Percentiles rank a stretch among this genome's conserved stretches.
Evolutionary conservation across 345 rosid species (phyloP).

Genomic region (Bretschneidera sinensis): DNA sequence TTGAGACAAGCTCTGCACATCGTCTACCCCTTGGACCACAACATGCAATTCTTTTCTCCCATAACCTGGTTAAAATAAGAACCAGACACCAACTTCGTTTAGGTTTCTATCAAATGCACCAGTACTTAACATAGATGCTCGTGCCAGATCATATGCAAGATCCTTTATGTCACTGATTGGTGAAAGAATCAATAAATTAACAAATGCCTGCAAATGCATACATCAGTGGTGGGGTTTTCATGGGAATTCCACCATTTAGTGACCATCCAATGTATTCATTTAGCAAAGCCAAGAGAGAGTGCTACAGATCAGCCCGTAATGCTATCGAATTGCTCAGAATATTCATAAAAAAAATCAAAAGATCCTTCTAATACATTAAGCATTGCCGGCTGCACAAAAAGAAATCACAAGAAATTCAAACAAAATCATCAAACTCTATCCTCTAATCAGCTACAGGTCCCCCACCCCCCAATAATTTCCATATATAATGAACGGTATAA

Average conservation of each 20-base stretch:
- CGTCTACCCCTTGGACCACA: slow-evolving; percentile 36
- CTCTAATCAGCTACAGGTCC: too few relatives aligned
- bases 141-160: slow-evolving; percentile 60
- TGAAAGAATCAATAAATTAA: slow-evolving; percentile 59
- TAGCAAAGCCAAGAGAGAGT: slow-evolving; percentile 60
- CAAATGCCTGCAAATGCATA: slow-evolving; percentile 59
- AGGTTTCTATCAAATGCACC: slow-evolving; percentile 81
- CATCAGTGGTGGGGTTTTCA: slow-evolving; percentile 50
- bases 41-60: slow-evolving; percentile 27
- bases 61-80: slow-evolving; percentile 64
- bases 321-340: slow-evolving; percentile 48
- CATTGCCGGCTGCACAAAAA: slow-evolving; percentile 51
- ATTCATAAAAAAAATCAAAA: too few relatives aligned
- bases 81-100: slow-evolving; percentile 69
- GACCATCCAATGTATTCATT: slow-evolving; percentile 53
- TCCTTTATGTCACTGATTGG: slow-evolving; percentile 45
- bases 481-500: background rate
- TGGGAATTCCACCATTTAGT: slow-evolving; percentile 36
- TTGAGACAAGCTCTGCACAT: slow-evolving; percentile 49
- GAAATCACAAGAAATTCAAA: background rate
- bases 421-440: too few relatives aligned
- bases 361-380: slow-evolving; percentile 75
- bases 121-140: slow-evolving; percentile 74
- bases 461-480: background rate
- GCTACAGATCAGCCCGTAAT: slow-evolving; percentile 47